Percentiles rank a stretch among this genome's conserved stretches.
Conservation (phyloP, 352 stramenopile genomes). For the Hyaloperonospora brassicae region DNA sequence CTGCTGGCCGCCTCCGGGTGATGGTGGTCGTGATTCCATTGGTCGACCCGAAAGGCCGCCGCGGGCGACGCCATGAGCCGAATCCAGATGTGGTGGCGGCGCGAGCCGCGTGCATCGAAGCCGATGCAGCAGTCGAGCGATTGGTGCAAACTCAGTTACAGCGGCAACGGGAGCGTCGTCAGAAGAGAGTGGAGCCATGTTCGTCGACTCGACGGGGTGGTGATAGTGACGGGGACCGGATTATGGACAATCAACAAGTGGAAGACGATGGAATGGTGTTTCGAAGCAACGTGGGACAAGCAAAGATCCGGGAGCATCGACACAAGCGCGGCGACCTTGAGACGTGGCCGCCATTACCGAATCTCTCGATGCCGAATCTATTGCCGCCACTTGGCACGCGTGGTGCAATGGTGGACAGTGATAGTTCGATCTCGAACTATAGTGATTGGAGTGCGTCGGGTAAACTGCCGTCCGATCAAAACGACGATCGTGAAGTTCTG, state of each 20-base stretch:
- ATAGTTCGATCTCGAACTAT: constrained; percentile 1
- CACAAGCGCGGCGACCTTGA: constrained; percentile 14
- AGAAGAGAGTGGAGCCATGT: constrained; percentile 10
- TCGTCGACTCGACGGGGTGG: constrained; percentile 14
- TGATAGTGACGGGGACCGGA: constrained; percentile 21
- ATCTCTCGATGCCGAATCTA: constrained; percentile 19
- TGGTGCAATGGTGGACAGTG: not conserved
- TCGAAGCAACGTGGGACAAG: not conserved
- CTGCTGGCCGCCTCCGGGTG: constrained; percentile 38
- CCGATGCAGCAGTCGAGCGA: constrained; percentile 54
- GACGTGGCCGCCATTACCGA: constrained; percentile 20
- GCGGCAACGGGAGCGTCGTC: constrained; percentile 27
- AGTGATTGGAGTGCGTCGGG: not conserved
- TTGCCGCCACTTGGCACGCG: constrained; percentile 23
- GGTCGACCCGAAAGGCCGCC: constrained; percentile 9
- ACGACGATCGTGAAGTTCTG: constrained; percentile 9
- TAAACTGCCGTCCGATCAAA: constrained; percentile 7
- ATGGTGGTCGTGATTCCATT: constrained; percentile 28
- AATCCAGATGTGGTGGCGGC: constrained; percentile 40
- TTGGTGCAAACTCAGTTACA: constrained; percentile 36
- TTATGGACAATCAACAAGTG: constrained; percentile 3
- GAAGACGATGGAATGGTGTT: constrained; percentile 12
- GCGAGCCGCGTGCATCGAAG: constrained; percentile 44
- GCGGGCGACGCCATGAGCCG: constrained; percentile 14
- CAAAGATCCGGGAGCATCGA: not conserved